Base-by-base conservation (phyloP, 306 rosid genomes). In the Acacia melanoxylon region DNA sequence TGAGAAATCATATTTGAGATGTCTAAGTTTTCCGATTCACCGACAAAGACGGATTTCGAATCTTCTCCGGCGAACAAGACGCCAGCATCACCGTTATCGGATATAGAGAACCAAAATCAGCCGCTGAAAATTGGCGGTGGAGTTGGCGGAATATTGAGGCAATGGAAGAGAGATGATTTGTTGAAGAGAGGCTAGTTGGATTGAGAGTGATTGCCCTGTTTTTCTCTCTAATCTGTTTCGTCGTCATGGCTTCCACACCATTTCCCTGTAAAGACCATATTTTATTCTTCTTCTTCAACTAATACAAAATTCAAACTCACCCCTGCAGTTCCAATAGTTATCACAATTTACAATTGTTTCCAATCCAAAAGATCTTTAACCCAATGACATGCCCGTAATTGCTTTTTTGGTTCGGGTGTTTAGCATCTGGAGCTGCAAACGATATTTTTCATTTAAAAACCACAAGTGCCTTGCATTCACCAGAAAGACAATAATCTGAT, bases 401-500 rank as follows among this genome's bases (percentile, higher is more conserved):
- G 31, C 31, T 2, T 29, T 29, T 29, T 29, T 29, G 31, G 31
- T 29, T 29, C 66, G 56, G 68, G 77, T 78, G 74, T 77, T 56
- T 86, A 58, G 72, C 49, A 51, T 46, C 75, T n/a, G 86, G 81
- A 83, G 54, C 54, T 78, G 61, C 72, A 70, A n/a, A 59, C 69
- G 72, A 73, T 41, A 72, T 12, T 48, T 22, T 58, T 69, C 5
- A 76, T 49, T 74, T 54, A 80, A 61, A 40, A n/a, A 76, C 49
- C 77, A 42, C 63, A 8, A 25, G 79, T 46, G 59, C 79, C 59
- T 76, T 80, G 41, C 29, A 77, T 56, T 82, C 80, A 37, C 24
- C 35, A 71, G 73, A 78, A 52, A 58, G 84, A 91, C 89, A 93
- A 61, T 89, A 87, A 83, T 95, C 98, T 68, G 97, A 93, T 86